These are phyloP conservation scores for Urostyla sp. DNA, from an alignment of 73 alveolate species.

Conservation along the genomic window DNA sequence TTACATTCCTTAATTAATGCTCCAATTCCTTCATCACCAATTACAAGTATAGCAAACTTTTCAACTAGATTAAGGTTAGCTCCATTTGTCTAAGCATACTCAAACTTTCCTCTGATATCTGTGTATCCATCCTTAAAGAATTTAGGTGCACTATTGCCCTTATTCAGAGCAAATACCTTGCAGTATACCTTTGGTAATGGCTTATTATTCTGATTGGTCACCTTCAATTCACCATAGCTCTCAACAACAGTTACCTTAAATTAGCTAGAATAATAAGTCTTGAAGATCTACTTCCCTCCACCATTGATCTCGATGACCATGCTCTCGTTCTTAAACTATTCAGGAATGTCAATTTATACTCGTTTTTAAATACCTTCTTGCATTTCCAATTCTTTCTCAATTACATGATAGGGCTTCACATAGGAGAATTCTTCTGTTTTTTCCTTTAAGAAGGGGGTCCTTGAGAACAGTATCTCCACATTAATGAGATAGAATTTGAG, in stretches of 20 bases:
- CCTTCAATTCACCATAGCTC: conserved; percentile 85
- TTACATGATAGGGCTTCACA: conserved; percentile 62
- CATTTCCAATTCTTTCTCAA: conserved; percentile 35
- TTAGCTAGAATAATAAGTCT: conserved; percentile 76
- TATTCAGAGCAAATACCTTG: conserved; percentile 84
- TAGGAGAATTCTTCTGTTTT: conserved; percentile 70
- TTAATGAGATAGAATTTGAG: conserved; percentile 83
- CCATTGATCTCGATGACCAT: conserved; percentile 82
- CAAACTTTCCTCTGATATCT: conserved; percentile 88
- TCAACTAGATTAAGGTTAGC: conserved; percentile 72
- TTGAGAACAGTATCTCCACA: conserved; percentile 85
- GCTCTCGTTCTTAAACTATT: conserved; percentile 71
- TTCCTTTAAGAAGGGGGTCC: conserved; percentile 79
- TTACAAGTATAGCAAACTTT: conserved; percentile 85
- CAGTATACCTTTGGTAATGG: conserved; percentile 81
- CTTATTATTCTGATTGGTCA: conserved; percentile 48
- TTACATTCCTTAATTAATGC: conserved; percentile 77
- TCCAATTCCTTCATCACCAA: conserved; percentile 87
- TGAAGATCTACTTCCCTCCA: conserved; percentile 64
- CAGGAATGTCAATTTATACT: conserved; percentile 77
- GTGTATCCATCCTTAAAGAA: conserved; percentile 98
- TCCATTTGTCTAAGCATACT: conserved; percentile 75
- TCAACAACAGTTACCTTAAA: conserved; percentile 77
- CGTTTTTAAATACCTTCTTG: background rate
- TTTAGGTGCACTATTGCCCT: conserved; percentile 56